Base-by-base conservation (phyloP, 768 basidiomycete species). In the Coprinopsis marcescibilis region DNA sequence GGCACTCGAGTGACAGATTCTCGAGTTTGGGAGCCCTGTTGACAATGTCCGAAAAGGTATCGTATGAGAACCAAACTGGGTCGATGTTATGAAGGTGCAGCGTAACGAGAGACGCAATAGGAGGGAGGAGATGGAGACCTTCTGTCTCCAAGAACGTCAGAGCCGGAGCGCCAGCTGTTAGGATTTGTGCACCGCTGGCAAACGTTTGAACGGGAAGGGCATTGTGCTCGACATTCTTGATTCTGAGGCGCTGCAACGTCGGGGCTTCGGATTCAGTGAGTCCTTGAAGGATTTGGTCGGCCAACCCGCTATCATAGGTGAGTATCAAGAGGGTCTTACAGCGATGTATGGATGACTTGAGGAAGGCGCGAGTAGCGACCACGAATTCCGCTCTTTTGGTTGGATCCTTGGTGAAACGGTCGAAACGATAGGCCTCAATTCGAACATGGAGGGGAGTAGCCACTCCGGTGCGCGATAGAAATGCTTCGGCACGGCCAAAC, bases 281-380 rank as follows among this genome's bases (percentile, higher is more conserved):
- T 4, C 41, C 26, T n/a, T 27, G 6, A n/a, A 30, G 8, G 14
- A 43, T 27, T 6, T 6, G 8, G 10, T 11, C 12, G 19, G 41
- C 21, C 7, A 42, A 43, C 7, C 8, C 8, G 29, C 44, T 42
- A 7, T n/a, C 23, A 26, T 27, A 23, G 14, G 47, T 43, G 32
- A 49, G 37, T 12, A 49, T 20, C 40, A 49, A 30, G 13, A 49
- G 17, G 12, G 41, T 34, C 19, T 43, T 43, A 42, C 48, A 49
- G 15, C 48, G 29, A 1, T 32, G 33, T 5, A 32, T 42, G 10
- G 20, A 42, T 3, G 32, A 27, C 13, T 17, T n/a, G 12, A 43
- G 32, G 25, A 49, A 34, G 2, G 11, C 20, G 11, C 7, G 20
- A 21, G 44, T 23, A n/a, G 39, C 24, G 5, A 14, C 23, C 3